Conservation (phyloP, 345 rosid species). For the Orychophragmus violaceus region DNA sequence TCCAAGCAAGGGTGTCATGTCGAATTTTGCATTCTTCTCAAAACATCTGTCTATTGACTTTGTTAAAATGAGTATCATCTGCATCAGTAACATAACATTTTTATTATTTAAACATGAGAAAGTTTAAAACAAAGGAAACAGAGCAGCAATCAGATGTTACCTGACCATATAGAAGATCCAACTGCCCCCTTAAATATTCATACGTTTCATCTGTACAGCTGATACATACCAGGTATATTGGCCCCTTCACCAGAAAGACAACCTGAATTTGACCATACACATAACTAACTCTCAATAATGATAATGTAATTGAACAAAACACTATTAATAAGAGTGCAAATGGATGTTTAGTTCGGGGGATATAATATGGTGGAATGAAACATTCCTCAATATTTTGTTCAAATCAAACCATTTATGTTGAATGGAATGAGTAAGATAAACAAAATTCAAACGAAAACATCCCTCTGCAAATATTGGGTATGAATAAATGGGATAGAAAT, state of each 20-base stretch:
- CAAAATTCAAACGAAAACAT: neutral
- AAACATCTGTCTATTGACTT: conserved; percentile 94
- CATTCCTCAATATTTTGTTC: neutral
- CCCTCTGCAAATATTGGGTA: neutral
- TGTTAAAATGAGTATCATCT: conserved; percentile 97
- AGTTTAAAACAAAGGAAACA: neutral
- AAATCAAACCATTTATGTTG: too few species aligned
- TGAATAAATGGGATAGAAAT: neutral
- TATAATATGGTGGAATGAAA: neutral
- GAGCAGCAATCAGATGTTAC: conserved; percentile 34
- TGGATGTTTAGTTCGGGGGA: neutral
- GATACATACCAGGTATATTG: conserved; percentile 94
- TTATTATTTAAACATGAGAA: neutral
- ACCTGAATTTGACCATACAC: conserved; percentile 47
- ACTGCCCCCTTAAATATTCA: conserved; percentile 74
- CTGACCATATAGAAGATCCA: conserved; percentile 98
- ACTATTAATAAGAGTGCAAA: neutral
- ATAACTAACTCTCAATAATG: neutral
- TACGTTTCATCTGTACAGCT: conserved; percentile 95
- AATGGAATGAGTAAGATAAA: neutral
- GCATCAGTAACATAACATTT: conserved; percentile 33
- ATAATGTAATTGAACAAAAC: neutral
- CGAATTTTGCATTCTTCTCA: conserved; percentile 94
- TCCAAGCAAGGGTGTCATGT: conserved; percentile 97
- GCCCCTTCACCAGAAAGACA: conserved; percentile 95